phyloP scores from a whole-genome alignment of 352 stramenopile genomes.

The Phytopythium litorale region DNA sequence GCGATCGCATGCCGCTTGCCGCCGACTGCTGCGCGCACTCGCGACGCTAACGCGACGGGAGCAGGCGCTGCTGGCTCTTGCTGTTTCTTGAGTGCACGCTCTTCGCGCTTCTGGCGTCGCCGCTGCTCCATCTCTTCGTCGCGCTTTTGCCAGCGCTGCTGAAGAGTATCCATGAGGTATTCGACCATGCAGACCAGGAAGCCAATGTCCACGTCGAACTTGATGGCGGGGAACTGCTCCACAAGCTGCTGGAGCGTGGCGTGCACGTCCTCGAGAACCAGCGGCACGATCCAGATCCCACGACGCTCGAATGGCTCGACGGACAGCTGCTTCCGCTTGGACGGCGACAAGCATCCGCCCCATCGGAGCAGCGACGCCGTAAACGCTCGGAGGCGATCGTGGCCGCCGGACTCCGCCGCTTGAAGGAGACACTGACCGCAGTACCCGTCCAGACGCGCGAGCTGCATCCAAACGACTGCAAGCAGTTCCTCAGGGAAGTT shows the following conservation, averaged over 20 bases:
- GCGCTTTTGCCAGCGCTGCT: conserved; percentile 42
- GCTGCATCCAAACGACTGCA: conserved; percentile 78
- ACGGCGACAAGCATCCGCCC: conserved; percentile 45
- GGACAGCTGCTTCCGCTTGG: conserved; percentile 28
- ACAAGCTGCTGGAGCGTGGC: conserved; percentile 42
- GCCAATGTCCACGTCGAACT: conserved; percentile 73
- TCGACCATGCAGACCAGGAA: conserved; percentile 74
- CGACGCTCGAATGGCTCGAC: conserved; percentile 66
- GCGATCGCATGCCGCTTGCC: conserved; percentile 9
- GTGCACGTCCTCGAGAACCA: conserved; percentile 55
- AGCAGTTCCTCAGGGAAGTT: conserved; percentile 65
- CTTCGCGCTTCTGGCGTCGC: background rate
- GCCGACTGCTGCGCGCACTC: conserved; percentile 4
- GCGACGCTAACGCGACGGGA: background rate
- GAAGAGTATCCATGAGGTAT: conserved; percentile 66
- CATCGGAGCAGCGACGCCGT: conserved; percentile 69
- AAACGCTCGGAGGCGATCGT: conserved; percentile 83
- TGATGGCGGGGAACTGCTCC: conserved; percentile 53
- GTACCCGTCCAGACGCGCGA: conserved; percentile 76
- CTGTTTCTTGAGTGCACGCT: conserved; percentile 1
- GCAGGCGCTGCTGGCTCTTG: background rate
- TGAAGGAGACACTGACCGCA: conserved; percentile 80
- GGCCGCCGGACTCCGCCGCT: conserved; percentile 62
- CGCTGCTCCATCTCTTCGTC: conserved; percentile 26
- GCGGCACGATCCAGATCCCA: conserved; percentile 59